Evolutionary conservation across 139 green algal genomes (phyloP).

Genomic region (Ettlia oleoabundans): DNA sequence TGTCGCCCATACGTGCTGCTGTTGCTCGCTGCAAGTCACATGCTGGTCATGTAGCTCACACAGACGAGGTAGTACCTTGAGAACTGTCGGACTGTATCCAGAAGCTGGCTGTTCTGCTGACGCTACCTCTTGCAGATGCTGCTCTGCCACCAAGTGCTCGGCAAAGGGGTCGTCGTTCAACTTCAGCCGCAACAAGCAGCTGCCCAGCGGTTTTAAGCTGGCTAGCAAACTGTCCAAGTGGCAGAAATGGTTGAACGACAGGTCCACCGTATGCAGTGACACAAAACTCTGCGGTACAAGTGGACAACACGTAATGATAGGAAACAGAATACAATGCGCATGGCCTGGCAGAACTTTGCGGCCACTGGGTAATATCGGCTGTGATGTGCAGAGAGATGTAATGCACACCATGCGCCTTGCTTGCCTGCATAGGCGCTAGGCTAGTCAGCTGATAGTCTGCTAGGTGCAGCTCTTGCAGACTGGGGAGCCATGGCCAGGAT

Average conservation of each 20-base stretch:
- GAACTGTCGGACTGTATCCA: no score
- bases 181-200: neutral
- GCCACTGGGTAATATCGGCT: no score
- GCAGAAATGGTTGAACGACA: constrained; percentile 14
- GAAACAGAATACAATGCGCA: no score
- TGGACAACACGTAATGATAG: no score
- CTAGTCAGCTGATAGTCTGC: neutral
- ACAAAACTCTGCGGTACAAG: neutral
- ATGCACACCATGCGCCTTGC: no score
- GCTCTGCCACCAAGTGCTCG: neutral
- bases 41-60: no score
- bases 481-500: constrained; percentile 9
- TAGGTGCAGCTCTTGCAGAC: constrained; percentile 13
- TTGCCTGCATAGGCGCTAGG: neutral
- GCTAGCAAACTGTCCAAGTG: neutral
- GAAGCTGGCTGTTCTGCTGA: neutral
- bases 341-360: no score
- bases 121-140: neutral
- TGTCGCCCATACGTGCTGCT: no score
- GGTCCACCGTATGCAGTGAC: neutral
- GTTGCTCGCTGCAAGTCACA: no score
- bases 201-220: neutral
- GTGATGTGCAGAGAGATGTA: neutral
- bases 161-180: constrained; percentile 14
- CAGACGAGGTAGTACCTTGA: no score